Evolutionary conservation across 306 rosid genomes (phyloP), one percentile per base, ranked within the genome.

Genomic region (Vigna radiata): DNA sequence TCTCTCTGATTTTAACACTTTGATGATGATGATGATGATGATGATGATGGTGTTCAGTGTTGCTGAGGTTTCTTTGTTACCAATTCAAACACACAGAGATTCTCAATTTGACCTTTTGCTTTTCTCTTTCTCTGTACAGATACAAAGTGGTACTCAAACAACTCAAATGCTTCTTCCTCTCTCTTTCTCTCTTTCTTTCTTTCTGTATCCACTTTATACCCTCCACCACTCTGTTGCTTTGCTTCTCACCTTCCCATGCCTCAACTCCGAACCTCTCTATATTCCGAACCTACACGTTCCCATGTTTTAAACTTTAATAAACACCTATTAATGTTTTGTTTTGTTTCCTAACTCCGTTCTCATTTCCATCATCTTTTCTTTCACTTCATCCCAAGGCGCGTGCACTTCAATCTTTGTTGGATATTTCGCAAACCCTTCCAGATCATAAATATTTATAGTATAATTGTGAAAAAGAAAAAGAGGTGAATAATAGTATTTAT

Each of bases 11-110:
- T 33, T 17, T 73, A 56, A 66, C 43, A 37, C 16, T 19, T n/a
- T n/a, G n/a, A n/a, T n/a, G n/a, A n/a, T 66, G 54, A 66, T 65
- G 73, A 52, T 58, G 69, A 13, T 41, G 12, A 41, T 36, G 78
- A 83, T 60, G 33, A 55, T 11, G 72, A 25, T 55, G 65, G 16
- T 52, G 55, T 65, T 37, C 76, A 84, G 73, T 89, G 87, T 29
- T 79, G 77, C 61, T 70, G 80, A 82, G 90, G 78, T 62, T 82
- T 86, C 85, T 78, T 66, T 83, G 79, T 52, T 82, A 77, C 76
- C 88, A 88, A 88, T 86, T 87, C 75, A 70, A 79, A 74, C 50
- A 17, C 12, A 73, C 33, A 79, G 18, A 58, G 71, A 81, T 69
- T 64, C 75, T 77, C 66, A 65, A 16, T 25, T 10, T 70, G 64